A percentile compares a stretch with the other conserved stretches of the same genome.
phyloP scores from a whole-genome alignment of 257 asterid genomes.

The Schizonepeta tenuifolia region DNA sequence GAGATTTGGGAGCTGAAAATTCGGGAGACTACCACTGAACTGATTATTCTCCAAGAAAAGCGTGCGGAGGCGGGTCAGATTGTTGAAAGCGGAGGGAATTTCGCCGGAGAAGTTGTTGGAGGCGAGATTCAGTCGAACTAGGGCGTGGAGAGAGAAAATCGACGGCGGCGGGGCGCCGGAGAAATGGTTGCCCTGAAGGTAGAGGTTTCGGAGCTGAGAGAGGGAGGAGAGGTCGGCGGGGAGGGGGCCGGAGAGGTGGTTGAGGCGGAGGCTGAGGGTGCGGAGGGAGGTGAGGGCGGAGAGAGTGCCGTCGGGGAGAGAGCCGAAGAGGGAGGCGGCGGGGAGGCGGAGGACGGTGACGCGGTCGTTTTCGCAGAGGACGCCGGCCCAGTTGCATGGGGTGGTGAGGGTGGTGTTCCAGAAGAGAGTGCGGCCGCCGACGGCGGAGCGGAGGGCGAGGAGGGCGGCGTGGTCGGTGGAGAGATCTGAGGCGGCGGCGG shows the following conservation, averaged over 20 bases:
- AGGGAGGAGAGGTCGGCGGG: conserved; percentile 58
- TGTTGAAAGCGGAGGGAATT: conserved; percentile 50
- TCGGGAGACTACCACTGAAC: conserved; percentile 63
- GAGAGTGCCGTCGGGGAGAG: conserved; percentile 52
- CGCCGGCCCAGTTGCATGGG: conserved; percentile 81
- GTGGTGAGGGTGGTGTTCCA: conserved; percentile 60
- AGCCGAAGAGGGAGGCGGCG: conserved; percentile 64
- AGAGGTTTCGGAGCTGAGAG: conserved; percentile 61
- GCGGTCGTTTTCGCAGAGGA: conserved; percentile 57
- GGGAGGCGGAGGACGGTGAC: conserved; percentile 79
- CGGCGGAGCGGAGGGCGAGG: conserved; percentile 63
- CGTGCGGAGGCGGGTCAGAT: conserved; percentile 72
- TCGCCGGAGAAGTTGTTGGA: conserved; percentile 65
- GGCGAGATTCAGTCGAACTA: conserved; percentile 65
- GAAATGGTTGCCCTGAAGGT: conserved; percentile 71
- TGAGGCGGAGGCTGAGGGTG: conserved; percentile 75
- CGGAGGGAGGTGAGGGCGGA: conserved; percentile 58
- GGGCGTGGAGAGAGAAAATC: conserved; percentile 40
- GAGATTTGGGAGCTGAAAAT: conserved; percentile 51
- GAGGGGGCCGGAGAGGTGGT: conserved; percentile 66
- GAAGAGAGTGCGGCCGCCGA: conserved; percentile 66
- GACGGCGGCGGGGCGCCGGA: conserved; percentile 50
- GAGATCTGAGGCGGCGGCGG: conserved; percentile 52
- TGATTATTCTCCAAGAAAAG: conserved; percentile 61
- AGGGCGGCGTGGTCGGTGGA: conserved; percentile 65